Base-by-base conservation (phyloP, 441 rosid species). In the Adansonia rubrostipa region DNA sequence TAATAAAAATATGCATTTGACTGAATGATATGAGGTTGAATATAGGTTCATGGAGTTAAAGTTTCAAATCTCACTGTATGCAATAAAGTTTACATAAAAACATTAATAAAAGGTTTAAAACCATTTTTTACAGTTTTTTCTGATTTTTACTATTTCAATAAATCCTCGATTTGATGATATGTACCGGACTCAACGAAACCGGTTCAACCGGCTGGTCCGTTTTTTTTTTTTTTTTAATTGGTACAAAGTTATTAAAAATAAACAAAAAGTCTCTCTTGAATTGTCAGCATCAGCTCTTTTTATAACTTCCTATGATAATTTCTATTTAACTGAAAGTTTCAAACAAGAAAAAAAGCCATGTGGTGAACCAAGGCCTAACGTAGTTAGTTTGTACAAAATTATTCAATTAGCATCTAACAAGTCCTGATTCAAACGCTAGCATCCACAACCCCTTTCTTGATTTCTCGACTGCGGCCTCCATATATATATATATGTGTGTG, bases 241-340 rank as follows among this genome's bases (percentile, higher is more conserved):
- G 33, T 28, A 28, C 33, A 28, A 28, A 28, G 33, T 28, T 28
- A 28, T 28, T 28, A 28, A 28, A 7, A 66, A 8, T 42, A 70
- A 70, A 70, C 60, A 10, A 20, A 67, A 24, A 11, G 20, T 8
- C 6, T 22, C 42, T 8, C 45, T 63, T 63, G 45, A 63, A 63
- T 63, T 28, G 67, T 24, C 10, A 74, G 63, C 22, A 28, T 69
- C 42, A 44, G 66, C 63, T 80, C 53, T 71, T 73, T 60, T 48
- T 11, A 50, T 9, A 17, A 68, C 63, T 36, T 48, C 62, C 73
- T 45, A 70, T 0, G 36, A 69, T 7, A 19, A 40, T 7, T 7
- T 40, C 63, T 17, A n/a, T 9, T 71, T 8, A n/a, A 10, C 61
- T 71, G 14, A 54, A 33, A n/a, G n/a, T 56, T 56, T 73, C 65